Base-by-base conservation (phyloP, 306 rosid species). In the Ormosia emarginata region DNA sequence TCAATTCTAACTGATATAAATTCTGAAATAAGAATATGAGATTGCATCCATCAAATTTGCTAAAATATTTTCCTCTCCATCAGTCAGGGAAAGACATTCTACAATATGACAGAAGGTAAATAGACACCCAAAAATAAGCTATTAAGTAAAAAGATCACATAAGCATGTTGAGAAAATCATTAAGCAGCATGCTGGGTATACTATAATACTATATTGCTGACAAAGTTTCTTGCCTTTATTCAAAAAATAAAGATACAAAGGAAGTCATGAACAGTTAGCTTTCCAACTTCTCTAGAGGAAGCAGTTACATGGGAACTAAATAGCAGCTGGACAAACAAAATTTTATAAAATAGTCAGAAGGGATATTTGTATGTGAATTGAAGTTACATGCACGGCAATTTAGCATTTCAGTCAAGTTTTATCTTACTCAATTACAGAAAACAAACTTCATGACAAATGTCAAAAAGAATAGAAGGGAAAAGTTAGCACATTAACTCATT, bases 401-500 rank as follows among this genome's bases (percentile, higher is more conserved):
- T 80, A 55, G 70, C 72, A 79, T 75, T 63, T 44, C 18, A 57
- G 75, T 65, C 56, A 7, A 70, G 67, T 61, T 62, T 34, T 67
- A 47, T 59, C 46, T 9, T 72, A 72, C 74, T 77, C 57, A 73
- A 69, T 74, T 70, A 55, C 15, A 81, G 84, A 85, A 84, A 65
- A 32, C 41, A 57, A 85, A 62, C 47, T 65, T 75, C 61, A 47
- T 80, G 75, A 83, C 52, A 82, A 63, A 74, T 68, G 82, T 53
- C 75, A 79, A 75, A 78, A 78, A 70, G 53, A 78, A 82, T 58
- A 85, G 52, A 66, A 30, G 40, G 33, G 53, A 15, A 61, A 64
- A 75, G 61, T 82, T 86, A 74, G 67, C 47, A 83, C 67, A 85
- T 52, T 0, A 74, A 63, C 87, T 93, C 90, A 95, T 6, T 79